These are phyloP conservation scores for Puccinia horiana DNA, from an alignment of 1,284 basidiomycete species.

Conservation along the genomic window DNA sequence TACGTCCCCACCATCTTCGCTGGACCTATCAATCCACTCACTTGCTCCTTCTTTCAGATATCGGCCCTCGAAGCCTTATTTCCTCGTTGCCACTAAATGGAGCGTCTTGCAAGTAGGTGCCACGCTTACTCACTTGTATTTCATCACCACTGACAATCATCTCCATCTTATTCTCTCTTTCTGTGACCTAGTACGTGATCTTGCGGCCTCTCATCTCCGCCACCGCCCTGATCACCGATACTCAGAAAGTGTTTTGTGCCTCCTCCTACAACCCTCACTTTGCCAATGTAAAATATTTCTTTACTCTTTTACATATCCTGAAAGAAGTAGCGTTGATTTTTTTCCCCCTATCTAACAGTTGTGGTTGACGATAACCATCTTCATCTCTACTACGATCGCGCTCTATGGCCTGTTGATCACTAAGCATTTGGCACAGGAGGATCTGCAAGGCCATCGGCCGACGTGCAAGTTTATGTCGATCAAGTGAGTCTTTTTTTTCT, in stretches of 20 bases:
- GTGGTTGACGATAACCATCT: conserved; percentile 30
- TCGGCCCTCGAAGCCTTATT: conserved; percentile 53
- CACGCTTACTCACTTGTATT: background rate
- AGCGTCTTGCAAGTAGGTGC: conserved; percentile 51
- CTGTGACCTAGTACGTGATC: conserved; percentile 47
- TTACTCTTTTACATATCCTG: no score
- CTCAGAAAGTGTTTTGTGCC: conserved; percentile 51
- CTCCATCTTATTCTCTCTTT: background rate
- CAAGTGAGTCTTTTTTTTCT: conserved; percentile 71
- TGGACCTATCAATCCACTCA: background rate
- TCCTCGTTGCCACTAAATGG: conserved; percentile 52
- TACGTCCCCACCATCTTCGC: background rate
- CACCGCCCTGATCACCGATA: conserved; percentile 51
- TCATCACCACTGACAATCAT: background rate
- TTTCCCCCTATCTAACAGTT: background rate
- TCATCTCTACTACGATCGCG: conserved; percentile 58
- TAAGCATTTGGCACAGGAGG: conserved; percentile 75
- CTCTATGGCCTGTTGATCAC: conserved; percentile 61
- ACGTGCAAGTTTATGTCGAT: conserved; percentile 72
- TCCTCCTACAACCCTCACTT: conserved; percentile 50
- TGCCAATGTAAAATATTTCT: conserved; percentile 51
- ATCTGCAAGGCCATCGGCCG: conserved; percentile 72
- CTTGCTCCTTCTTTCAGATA: conserved; percentile 10
- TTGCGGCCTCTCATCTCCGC: conserved; percentile 51
- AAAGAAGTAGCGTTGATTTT: conserved; percentile 37